Evolutionary conservation across 140 eudicot genomes (phyloP).

Genomic region (Ambrosia hybrid): DNA sequence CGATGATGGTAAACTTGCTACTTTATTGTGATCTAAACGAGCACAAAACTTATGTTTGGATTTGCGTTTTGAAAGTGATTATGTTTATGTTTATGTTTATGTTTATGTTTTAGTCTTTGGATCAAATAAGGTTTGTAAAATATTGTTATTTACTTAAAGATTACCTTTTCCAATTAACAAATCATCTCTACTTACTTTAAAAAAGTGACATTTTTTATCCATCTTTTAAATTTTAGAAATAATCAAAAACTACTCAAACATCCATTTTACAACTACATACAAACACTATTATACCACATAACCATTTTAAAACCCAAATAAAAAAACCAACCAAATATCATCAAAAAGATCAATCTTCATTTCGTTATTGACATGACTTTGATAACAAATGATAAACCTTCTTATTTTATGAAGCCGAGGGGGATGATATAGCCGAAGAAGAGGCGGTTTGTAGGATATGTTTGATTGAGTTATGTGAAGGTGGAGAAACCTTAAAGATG

Average conservation of each 20-base stretch:
- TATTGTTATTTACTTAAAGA: too few species aligned
- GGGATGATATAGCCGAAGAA: slow-evolving; percentile 95
- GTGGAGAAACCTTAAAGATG: slow-evolving; percentile 88
- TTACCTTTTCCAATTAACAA: neutral
- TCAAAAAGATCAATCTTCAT: neutral
- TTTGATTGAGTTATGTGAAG: slow-evolving; percentile 85
- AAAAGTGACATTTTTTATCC: neutral
- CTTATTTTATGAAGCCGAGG: slow-evolving; percentile 41
- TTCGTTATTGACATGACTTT: neutral
- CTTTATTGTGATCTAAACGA: neutral
- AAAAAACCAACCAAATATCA: neutral
- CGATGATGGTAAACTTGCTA: slow-evolving; percentile 48
- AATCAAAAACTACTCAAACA: neutral
- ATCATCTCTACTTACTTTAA: neutral
- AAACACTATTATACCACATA: slow-evolving; percentile 7
- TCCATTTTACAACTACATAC: neutral
- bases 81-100: neutral
- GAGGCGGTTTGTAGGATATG: slow-evolving; percentile 99
- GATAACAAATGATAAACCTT: slow-evolving; percentile 8
- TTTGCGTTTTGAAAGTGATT: neutral
- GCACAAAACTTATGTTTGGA: neutral
- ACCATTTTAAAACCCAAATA: neutral
- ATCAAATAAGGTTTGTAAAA: too few species aligned
- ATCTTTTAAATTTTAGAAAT: neutral
- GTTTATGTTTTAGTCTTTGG: too few species aligned